Evolutionary conservation across 1,139 yeast genomes (phyloP).

Genomic region (Suhomyces choctaworum): DNA sequence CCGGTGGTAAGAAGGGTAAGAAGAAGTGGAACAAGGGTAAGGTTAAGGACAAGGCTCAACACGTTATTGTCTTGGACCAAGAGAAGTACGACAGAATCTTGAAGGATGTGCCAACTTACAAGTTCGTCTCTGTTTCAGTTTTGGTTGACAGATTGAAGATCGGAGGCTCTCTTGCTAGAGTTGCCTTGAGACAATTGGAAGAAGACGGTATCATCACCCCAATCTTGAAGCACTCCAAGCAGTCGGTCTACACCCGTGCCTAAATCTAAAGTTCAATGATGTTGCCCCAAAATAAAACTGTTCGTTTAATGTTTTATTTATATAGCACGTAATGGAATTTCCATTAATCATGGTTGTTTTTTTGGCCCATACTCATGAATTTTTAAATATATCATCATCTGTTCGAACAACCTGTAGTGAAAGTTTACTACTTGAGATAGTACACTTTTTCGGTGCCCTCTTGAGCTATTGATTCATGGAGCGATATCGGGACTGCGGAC

Average conservation of each 20-base stretch:
- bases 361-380: slow-evolving; percentile 9
- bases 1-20: slow-evolving; percentile 99
- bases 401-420: slow-evolving; percentile 1
- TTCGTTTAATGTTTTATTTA: slow-evolving; percentile 11
- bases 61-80: slow-evolving; percentile 96
- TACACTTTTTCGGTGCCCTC: too few species aligned
- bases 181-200: slow-evolving; percentile 96
- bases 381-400: slow-evolving; percentile 9
- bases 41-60: slow-evolving; percentile 99
- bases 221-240: slow-evolving; percentile 94
- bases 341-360: slow-evolving; percentile 9
- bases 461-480: too few species aligned
- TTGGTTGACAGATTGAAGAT: slow-evolving; percentile 99
- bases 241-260: slow-evolving; percentile 80
- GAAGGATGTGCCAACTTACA: slow-evolving; percentile 99
- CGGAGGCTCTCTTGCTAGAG: slow-evolving; percentile 99
- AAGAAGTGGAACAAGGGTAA: slow-evolving; percentile 99
- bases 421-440: too few species aligned
- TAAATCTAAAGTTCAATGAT: slow-evolving; percentile 11
- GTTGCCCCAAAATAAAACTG: slow-evolving; percentile 6
- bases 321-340: slow-evolving; percentile 10
- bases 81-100: slow-evolving; percentile 98
- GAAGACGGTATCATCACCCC: slow-evolving; percentile 94
- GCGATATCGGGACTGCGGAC: too few species aligned
- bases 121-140: slow-evolving; percentile 96